Evolutionary conservation across 257 asterid species (phyloP).

Genomic region (Mentha longifolia): DNA sequence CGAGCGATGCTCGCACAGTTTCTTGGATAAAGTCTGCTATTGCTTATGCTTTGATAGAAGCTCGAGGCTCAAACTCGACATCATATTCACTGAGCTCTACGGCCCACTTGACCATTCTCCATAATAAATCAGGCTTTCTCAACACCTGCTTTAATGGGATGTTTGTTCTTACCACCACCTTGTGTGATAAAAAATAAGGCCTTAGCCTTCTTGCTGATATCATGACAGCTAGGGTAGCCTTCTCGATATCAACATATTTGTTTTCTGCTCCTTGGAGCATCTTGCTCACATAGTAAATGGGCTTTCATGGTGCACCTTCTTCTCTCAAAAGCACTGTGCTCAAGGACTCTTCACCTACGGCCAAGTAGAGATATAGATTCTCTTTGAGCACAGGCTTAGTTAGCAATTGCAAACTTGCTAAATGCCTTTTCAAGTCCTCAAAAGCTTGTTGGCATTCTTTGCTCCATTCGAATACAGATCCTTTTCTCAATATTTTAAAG

Average conservation of each 20-base stretch:
- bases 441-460: not conserved
- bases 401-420: not conserved
- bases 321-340: too few species aligned
- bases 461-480: not conserved
- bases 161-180: not conserved
- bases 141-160: not conserved
- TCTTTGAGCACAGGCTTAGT: not conserved
- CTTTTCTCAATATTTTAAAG: not conserved
- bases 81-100: not conserved
- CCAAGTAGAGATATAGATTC: not conserved
- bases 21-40: too few species aligned
- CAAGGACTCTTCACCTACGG: not conserved
- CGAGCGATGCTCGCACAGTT: too few species aligned
- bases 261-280: not conserved
- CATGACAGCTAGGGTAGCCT: not conserved
- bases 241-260: not conserved
- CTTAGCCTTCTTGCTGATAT: not conserved
- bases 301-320: not conserved
- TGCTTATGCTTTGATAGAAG: too few species aligned
- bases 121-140: not conserved
- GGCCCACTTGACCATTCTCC: not conserved
- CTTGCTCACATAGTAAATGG: not conserved
- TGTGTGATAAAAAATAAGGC: not conserved
- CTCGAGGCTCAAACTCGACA: too few species aligned
- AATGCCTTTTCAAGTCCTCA: not conserved